These are phyloP conservation scores for Brachypodium distachyon DNA, from an alignment of 202 grass and related monocot species.

Conservation along the genomic window DNA sequence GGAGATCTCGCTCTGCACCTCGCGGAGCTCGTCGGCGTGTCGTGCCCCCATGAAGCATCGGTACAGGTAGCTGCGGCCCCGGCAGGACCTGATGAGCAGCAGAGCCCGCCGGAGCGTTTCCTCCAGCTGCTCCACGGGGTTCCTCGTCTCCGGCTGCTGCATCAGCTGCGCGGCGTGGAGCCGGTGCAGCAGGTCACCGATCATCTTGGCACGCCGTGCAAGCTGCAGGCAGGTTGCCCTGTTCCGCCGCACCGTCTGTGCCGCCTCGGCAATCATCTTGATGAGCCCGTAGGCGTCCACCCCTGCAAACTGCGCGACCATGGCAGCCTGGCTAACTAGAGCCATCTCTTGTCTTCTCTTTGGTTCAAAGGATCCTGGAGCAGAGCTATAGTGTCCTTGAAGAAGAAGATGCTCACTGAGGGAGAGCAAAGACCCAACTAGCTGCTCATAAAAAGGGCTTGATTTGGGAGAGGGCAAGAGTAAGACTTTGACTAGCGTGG, in stretches of 20 bases:
- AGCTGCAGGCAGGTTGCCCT: constrained; percentile 33
- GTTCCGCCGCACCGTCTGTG: constrained; percentile 33
- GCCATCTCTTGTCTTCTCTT: constrained; percentile 16
- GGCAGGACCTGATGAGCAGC: constrained; percentile 47
- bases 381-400: not conserved
- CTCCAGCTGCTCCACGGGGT: constrained; percentile 48
- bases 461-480: not conserved
- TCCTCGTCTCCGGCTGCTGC: constrained; percentile 34
- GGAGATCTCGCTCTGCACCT: constrained; percentile 46
- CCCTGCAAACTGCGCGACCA: constrained; percentile 36
- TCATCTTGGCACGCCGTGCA: constrained; percentile 29
- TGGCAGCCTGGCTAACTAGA: constrained; percentile 31
- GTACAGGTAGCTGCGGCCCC: constrained; percentile 39
- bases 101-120: constrained; percentile 41
- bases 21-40: constrained; percentile 51
- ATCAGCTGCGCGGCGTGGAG: constrained; percentile 37
- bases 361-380: not conserved
- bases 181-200: constrained; percentile 30
- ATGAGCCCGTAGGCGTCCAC: constrained; percentile 48
- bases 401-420: not conserved
- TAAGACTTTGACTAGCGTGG: not conserved
- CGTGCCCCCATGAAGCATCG: constrained; percentile 41
- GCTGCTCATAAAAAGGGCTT: not conserved
- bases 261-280: constrained; percentile 40
- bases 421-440: not conserved